These are phyloP conservation scores for Tulasnella sp. DNA, from an alignment of 768 basidiomycete species.

Conservation along the genomic window DNA sequence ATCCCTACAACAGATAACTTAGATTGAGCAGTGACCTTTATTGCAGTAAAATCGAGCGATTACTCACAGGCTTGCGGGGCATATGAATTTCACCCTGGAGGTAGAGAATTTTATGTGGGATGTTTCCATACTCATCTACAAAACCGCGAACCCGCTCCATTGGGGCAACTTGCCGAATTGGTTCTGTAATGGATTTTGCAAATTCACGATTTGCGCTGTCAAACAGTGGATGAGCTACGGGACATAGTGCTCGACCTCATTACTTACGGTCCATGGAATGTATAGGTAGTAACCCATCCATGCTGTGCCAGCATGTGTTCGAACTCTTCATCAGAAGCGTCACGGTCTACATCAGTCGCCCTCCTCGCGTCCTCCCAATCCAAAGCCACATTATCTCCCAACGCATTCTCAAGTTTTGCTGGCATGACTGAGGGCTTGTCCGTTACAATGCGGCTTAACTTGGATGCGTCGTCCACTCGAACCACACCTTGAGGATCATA, in stretches of 20 bases:
- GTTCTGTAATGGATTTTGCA: constrained; percentile 10
- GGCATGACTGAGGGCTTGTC: background rate
- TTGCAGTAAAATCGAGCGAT: too few species aligned
- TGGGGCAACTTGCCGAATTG: background rate
- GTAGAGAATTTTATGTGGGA: background rate
- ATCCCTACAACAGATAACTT: background rate
- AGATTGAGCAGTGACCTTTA: background rate
- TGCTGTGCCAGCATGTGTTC: background rate
- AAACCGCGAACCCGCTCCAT: constrained; percentile 2
- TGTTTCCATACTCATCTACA: background rate
- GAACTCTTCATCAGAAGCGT: constrained; percentile 3
- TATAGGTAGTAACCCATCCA: constrained; percentile 10
- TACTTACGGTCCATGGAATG: constrained; percentile 12
- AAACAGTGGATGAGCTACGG: too few species aligned
- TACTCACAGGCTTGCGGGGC: constrained; percentile 8
- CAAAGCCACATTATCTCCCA: constrained; percentile 21
- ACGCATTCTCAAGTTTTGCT: too few species aligned
- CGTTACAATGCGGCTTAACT: too few species aligned
- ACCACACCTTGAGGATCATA: constrained; percentile 11
- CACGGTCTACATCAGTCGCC: too few species aligned
- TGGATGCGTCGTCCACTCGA: constrained; percentile 5
- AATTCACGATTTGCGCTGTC: too few species aligned
- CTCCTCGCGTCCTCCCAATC: constrained; percentile 24
- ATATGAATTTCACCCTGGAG: constrained; percentile 13
- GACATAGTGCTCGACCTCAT: too few species aligned